phyloP scores from a whole-genome alignment of 345 rosid genomes.

The Eucalyptus sp. region DNA sequence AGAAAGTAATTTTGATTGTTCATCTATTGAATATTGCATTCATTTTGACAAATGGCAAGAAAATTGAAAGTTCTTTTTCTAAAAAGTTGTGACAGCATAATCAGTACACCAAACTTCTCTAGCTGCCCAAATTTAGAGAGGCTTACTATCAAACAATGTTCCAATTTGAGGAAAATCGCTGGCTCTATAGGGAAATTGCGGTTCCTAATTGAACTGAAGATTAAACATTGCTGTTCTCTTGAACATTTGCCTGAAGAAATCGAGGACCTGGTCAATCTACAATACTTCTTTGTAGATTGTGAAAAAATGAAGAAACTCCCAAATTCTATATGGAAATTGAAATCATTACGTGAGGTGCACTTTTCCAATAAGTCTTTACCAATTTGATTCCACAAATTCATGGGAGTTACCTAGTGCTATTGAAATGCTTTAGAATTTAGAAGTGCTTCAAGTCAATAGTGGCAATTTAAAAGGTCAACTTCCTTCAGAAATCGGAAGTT shows the following conservation, averaged over 20 bases:
- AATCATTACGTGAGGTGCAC: background rate
- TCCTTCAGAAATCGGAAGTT: background rate
- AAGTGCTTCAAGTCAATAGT: background rate
- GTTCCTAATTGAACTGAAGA: background rate
- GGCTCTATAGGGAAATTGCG: background rate
- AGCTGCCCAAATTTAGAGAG: background rate
- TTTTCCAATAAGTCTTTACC: too few species aligned
- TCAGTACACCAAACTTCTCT: background rate
- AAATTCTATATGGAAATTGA: background rate
- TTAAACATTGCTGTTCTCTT: background rate
- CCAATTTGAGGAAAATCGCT: background rate
- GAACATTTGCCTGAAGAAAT: background rate
- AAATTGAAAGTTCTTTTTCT: background rate
- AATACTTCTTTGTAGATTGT: too few species aligned
- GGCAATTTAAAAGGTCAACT: background rate
- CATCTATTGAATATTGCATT: background rate
- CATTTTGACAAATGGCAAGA: background rate
- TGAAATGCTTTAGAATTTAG: background rate
- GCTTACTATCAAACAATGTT: background rate
- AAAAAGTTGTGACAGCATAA: background rate
- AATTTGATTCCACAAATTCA: background rate
- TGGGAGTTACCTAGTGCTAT: background rate
- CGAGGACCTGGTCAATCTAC: background rate
- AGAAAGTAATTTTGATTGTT: too few species aligned
- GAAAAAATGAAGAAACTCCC: background rate